Evolutionary conservation across 2,329 filamentous ascomycete species (phyloP), one percentile per base, ranked within the genome.

Genomic region (Xylariaceae sp.): DNA sequence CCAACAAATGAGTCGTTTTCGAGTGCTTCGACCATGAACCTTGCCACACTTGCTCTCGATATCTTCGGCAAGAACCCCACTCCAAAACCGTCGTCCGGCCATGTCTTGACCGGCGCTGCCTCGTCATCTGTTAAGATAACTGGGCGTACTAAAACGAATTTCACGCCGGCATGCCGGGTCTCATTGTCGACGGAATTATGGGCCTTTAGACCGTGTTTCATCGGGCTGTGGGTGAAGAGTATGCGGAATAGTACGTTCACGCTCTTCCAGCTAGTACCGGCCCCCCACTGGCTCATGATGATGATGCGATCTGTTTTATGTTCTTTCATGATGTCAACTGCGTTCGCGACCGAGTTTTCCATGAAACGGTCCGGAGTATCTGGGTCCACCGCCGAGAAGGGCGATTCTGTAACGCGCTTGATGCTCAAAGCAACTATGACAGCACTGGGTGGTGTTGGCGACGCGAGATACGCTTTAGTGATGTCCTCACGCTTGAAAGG

Each of bases 361-460:
- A 82, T 76, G n/a, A 81, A 65, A 3, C 72, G 67, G 0, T 69
- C 68, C 0, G 76, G 73, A 0, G 71, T 68, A 14, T 74, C 69
- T 1, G 72, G 66, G 3, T 71, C 51, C 11, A 56, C 40, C 9
- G 59, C 66, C 1, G 78, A 65, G 59, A 81, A 81, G 4, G 75
- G 79, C 36, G 67, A 76, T 49, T 77, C 75, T 18, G 66, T 71
- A 6, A 65, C 66, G 33, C 78, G 73, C 6, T 71, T 70, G 1
- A 77, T 73, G 53, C 71, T 75, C 12, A 83, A 73, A 0, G 80
- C 75, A 17, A 77, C 67, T 36, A 82, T 65, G 19, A 82, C 67
- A 5, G 72, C 74, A 42, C 70, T 61, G 11, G 63, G 62, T 9
- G 47, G 47, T 1, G 11, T 36, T 9, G 63, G 54, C 1, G 60